Base-by-base conservation (phyloP, 305 asterid species). In the Fraxinus angustifolia region DNA sequence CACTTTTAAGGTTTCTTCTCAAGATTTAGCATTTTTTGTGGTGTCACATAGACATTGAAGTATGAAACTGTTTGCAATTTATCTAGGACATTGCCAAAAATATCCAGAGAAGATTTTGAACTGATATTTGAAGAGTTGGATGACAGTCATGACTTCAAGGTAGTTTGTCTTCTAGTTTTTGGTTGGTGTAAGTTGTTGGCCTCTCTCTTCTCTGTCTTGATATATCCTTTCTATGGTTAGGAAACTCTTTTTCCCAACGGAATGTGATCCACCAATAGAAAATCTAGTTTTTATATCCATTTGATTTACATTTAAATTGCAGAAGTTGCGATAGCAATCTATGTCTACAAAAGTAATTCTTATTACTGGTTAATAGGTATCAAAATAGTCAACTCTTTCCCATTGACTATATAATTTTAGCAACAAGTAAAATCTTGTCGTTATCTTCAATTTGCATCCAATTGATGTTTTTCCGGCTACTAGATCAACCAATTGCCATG, bases 31-130 rank as follows among this genome's bases (percentile, higher is more conserved):
- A n/a, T 35, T 73, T 70, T 73, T 60, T 56, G 79, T 73, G 76
- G 79, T 48, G 75, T 74, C 78, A 76, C 80, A 56, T 80, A 8
- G 79, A 17, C 26, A 12, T 26, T 79, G 81, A 85, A 81, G 42
- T 82, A 73, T 78, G 34, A 26, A 75, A 75, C 62, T 83, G n/a
- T 68, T 74, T 73, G 31, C 28, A 50, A 80, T 77, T 30, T 72
- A 77, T 31, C 28, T 67, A 96, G 99, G 94, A 88, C 99, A 71
- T 83, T 96, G 90, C 99, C 99, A 73, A 91, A 91, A 75, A 94
- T 91, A 88, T 96, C 99, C 67, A 87, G 89, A 77, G 99, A 92
- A 77, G 99, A 96, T 88, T 96, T 91, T 89, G 98, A 93, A 79
- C 82, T 86, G 86, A 94, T 96, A 83, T 96, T 96, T 79, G 84